These are phyloP conservation scores for Apiospora marii DNA, from an alignment of 2,329 filamentous ascomycete species.

Conservation along the genomic window DNA sequence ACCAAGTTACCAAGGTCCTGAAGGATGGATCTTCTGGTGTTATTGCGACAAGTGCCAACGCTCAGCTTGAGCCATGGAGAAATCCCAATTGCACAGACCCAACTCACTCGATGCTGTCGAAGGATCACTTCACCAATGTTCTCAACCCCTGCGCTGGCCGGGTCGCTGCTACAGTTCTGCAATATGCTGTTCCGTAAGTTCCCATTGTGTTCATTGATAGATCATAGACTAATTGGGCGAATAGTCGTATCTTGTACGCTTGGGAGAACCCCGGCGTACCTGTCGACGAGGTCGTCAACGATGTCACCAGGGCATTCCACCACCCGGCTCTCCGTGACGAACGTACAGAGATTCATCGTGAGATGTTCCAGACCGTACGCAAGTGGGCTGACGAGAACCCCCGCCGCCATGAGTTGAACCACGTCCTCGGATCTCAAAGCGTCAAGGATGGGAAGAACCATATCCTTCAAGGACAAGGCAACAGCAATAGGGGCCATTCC, in stretches of 20 bases:
- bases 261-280: constrained; percentile 89
- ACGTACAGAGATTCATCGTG: constrained; percentile 78
- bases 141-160: constrained; percentile 80
- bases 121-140: constrained; percentile 84
- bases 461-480: constrained; percentile 49
- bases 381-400: constrained; percentile 78
- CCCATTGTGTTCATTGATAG: background rate
- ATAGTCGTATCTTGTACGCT: constrained; percentile 81
- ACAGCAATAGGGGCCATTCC: constrained; percentile 51
- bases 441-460: constrained; percentile 88
- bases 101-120: constrained; percentile 83
- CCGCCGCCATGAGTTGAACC: constrained; percentile 73
- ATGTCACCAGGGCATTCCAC: constrained; percentile 85
- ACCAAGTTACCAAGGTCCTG: constrained; percentile 80
- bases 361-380: constrained; percentile 89
- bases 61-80: constrained; percentile 83
- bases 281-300: constrained; percentile 82
- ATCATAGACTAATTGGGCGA: constrained; percentile 35
- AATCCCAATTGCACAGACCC: constrained; percentile 78
- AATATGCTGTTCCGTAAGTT: constrained; percentile 82
- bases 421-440: constrained; percentile 81
- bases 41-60: constrained; percentile 72
- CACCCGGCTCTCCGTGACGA: constrained; percentile 85
- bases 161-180: constrained; percentile 76
- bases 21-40: constrained; percentile 84